Conservation (phyloP, 2,329 filamentous ascomycete species). For the Fusarium staphyleae region DNA sequence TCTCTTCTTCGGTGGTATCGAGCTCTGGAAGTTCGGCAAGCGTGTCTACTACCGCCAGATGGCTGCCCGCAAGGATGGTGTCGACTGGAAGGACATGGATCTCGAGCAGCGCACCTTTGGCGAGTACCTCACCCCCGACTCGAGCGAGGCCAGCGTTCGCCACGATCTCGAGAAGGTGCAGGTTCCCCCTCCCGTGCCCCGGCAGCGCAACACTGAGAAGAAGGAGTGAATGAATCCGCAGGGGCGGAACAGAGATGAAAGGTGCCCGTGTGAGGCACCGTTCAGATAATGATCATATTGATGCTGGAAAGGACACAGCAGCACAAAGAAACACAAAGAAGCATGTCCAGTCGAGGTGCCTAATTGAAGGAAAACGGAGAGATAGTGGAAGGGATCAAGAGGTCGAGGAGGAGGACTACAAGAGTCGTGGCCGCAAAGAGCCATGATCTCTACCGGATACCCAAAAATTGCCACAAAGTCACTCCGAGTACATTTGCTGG, state of each 20-base stretch:
- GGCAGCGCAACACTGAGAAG: constrained; percentile 26
- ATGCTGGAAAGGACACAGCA: neutral
- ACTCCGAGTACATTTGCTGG: constrained; percentile 18
- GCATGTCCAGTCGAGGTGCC: constrained; percentile 8
- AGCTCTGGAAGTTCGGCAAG: constrained; percentile 67
- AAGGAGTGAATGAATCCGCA: constrained; percentile 28
- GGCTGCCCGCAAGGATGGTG: constrained; percentile 35
- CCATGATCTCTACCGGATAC: constrained; percentile 23
- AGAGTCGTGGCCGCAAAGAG: constrained; percentile 23
- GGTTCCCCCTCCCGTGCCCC: constrained; percentile 14
- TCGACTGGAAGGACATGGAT: constrained; percentile 49
- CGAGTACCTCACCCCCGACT: constrained; percentile 46
- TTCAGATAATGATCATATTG: neutral
- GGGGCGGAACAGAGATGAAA: neutral
- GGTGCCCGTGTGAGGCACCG: neutral
- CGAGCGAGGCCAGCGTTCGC: constrained; percentile 40
- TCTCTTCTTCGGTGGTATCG: constrained; percentile 65
- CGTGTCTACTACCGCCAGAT: constrained; percentile 50
- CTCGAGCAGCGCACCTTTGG: constrained; percentile 51
- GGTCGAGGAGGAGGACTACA: constrained; percentile 43
- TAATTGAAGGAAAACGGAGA: constrained; percentile 16
- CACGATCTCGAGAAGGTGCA: constrained; percentile 38
- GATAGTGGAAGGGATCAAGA: constrained; percentile 26
- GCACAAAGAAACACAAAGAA: constrained; percentile 5
- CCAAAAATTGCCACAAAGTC: constrained; percentile 20